Conservation (phyloP, 148 eudicot genomes). For the Chenopodium suecicum region DNA sequence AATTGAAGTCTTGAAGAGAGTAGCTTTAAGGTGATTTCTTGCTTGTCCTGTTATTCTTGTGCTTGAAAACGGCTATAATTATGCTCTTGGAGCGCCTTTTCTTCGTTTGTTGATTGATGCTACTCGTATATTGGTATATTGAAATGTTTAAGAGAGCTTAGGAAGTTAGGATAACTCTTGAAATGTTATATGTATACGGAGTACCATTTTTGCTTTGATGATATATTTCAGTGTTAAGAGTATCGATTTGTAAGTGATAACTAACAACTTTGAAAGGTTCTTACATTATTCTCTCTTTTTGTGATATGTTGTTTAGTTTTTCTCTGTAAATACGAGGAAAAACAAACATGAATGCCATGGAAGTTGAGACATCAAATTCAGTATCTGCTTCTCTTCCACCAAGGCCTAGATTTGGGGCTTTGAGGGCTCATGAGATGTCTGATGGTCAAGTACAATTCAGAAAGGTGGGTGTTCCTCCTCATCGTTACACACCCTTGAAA, state of each 20-base stretch:
- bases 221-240: neutral
- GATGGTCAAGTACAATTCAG: constrained; percentile 69
- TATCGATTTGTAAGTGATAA: neutral
- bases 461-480: constrained; percentile 64
- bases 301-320: too few species aligned
- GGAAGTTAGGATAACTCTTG: neutral
- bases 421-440: constrained; percentile 78
- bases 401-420: constrained; percentile 57
- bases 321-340: neutral
- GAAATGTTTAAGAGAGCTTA: neutral
- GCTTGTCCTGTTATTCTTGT: neutral
- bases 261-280: neutral
- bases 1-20: neutral
- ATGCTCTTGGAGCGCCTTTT: neutral
- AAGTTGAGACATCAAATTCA: constrained; percentile 37
- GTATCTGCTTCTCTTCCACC: constrained; percentile 28
- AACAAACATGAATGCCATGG: constrained; percentile 38
- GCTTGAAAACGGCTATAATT: neutral
- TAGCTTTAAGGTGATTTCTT: neutral
- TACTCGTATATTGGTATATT: neutral
- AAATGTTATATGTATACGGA: neutral
- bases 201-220: neutral
- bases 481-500: constrained; percentile 71
- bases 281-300: neutral
- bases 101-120: neutral